A percentile compares a stretch with the other conserved stretches of the same genome.
phyloP scores from a whole-genome alignment of 495 filamentous ascomycete species.

The Aspergillus biplanus region DNA sequence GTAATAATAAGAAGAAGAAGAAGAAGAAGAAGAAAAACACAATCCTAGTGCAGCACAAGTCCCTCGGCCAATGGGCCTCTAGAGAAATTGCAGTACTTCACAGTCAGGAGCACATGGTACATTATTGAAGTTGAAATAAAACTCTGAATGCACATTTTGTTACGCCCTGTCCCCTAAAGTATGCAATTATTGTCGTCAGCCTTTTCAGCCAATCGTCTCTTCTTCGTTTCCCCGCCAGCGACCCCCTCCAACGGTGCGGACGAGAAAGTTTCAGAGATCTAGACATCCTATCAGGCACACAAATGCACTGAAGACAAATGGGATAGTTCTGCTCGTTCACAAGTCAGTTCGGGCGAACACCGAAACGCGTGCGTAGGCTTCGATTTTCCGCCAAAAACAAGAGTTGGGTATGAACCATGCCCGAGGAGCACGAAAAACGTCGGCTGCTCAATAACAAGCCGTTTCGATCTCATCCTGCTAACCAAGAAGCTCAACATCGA shows the following conservation, averaged over 20 bases:
- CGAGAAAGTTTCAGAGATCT: background rate
- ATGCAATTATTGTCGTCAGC: background rate
- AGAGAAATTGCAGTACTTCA: background rate
- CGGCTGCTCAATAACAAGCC: background rate
- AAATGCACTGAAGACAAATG: background rate
- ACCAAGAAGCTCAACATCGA: conserved; percentile 92
- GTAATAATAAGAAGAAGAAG: background rate
- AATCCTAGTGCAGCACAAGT: background rate
- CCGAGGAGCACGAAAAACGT: background rate
- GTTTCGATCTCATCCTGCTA: conserved; percentile 35
- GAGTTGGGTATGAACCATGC: background rate
- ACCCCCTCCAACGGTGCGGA: background rate
- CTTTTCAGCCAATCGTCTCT: conserved; percentile 3
- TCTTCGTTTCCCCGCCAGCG: background rate
- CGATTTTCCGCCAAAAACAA: background rate
- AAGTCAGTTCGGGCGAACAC: background rate
- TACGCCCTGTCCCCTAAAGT: background rate
- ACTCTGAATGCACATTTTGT: background rate
- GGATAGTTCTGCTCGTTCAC: background rate
- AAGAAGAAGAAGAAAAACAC: background rate
- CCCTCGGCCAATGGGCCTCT: background rate
- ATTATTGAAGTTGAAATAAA: background rate
- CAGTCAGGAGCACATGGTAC: background rate
- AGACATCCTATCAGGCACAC: conserved; percentile 3
- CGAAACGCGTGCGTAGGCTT: background rate